A percentile compares a stretch with the other conserved stretches of the same genome.
Conservation (phyloP, 805 yeast species). For the Wickerhamiella kurtzmanii region DNA sequence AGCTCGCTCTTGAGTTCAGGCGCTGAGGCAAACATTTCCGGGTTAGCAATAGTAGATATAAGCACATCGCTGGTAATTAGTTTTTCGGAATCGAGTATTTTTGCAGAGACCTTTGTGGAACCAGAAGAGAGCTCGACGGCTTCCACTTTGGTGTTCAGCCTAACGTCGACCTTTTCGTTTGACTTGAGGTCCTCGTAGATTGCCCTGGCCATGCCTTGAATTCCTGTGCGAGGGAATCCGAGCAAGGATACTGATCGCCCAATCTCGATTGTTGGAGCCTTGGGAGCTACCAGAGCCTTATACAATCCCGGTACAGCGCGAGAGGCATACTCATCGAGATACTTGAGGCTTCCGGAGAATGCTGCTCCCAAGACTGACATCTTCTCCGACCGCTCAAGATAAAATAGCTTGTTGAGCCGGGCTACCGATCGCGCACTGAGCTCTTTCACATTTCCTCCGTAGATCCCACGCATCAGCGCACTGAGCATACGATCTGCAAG, state of each 20-base stretch:
- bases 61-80: slow-evolving; percentile 8
- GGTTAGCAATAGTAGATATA: slow-evolving; percentile 14
- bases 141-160: slow-evolving; percentile 10
- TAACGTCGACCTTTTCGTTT: slow-evolving; percentile 17
- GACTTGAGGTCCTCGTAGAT: slow-evolving; percentile 16
- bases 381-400: slow-evolving; percentile 37
- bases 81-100: background rate
- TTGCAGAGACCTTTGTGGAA: slow-evolving; percentile 5
- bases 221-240: slow-evolving; percentile 20
- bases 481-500: slow-evolving; percentile 48
- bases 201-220: slow-evolving; percentile 19
- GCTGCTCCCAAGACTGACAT: slow-evolving; percentile 41
- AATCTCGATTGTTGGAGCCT: slow-evolving; percentile 3
- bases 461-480: slow-evolving; percentile 79
- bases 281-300: slow-evolving; percentile 17
- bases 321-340: slow-evolving; percentile 18
- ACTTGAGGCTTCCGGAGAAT: slow-evolving; percentile 26
- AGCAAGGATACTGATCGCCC: slow-evolving; percentile 11
- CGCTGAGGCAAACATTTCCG: slow-evolving; percentile 9
- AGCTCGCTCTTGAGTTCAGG: slow-evolving; percentile 7
- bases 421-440: slow-evolving; percentile 47
- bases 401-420: slow-evolving; percentile 41
- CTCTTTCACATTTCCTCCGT: slow-evolving; percentile 65
- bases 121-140: background rate
- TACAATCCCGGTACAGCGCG: slow-evolving; percentile 19